phyloP scores from a whole-genome alignment of 306 rosid species.

The Pueraria montana region DNA sequence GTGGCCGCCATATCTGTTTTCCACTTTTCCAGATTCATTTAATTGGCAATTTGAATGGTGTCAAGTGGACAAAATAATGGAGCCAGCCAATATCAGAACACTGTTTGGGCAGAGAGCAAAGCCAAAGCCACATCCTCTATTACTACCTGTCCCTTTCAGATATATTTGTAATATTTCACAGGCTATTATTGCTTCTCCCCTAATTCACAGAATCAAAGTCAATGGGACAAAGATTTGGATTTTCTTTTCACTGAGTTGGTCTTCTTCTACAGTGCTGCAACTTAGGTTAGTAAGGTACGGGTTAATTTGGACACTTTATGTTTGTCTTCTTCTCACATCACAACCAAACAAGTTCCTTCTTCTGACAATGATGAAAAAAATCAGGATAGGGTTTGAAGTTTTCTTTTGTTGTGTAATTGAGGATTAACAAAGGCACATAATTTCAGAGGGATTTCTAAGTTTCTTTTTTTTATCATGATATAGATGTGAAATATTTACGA shows the following conservation, averaged over 20 bases:
- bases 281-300: not conserved
- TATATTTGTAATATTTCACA: conserved; percentile 8
- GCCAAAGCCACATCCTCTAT: not conserved
- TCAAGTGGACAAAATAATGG: conserved; percentile 48
- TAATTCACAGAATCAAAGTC: conserved; percentile 37
- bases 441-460: not conserved
- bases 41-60: conserved; percentile 41
- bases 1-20: conserved; percentile 48
- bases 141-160: conserved; percentile 42
- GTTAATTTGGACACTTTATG: not conserved
- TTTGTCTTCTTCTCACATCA: not conserved
- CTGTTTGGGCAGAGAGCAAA: conserved; percentile 5
- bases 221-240: conserved; percentile 52
- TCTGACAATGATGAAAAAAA: not conserved
- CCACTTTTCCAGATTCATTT: conserved; percentile 43
- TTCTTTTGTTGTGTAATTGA: not conserved
- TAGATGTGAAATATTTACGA: too few species aligned
- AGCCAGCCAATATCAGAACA: conserved; percentile 12
- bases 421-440: not conserved
- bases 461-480: too few species aligned
- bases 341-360: not conserved
- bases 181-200: conserved; percentile 24
- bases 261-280: conserved; percentile 18
- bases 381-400: not conserved
- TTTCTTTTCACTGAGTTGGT: conserved; percentile 1